phyloP scores from a whole-genome alignment of 2,329 filamentous ascomycete genomes.

The Fusarium illudens region DNA sequence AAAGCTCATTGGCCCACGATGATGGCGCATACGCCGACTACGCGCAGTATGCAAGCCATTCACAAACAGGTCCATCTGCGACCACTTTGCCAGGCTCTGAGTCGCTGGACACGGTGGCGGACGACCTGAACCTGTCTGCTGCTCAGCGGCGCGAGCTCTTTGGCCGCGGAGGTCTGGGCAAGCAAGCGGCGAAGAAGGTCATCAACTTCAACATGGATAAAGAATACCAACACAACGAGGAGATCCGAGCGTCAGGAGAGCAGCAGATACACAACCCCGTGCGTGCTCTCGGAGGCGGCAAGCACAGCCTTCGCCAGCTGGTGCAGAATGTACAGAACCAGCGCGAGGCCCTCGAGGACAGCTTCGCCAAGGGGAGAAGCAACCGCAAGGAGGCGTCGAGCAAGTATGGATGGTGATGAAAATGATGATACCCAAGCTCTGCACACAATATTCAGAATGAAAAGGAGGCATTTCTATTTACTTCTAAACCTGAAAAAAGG shows the following conservation, averaged over 20 bases:
- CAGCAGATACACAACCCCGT: constrained; percentile 82
- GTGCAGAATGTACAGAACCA: constrained; percentile 85
- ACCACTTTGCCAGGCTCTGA: constrained; percentile 49
- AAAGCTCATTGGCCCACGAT: constrained; percentile 26
- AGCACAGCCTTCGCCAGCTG: constrained; percentile 88
- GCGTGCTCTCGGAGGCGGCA: constrained; percentile 80
- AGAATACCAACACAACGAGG: constrained; percentile 88
- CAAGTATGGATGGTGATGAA: constrained; percentile 78
- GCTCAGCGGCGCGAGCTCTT: constrained; percentile 85
- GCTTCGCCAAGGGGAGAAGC: constrained; percentile 81
- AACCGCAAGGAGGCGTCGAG: constrained; percentile 84
- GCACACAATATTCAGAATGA: constrained; percentile 18
- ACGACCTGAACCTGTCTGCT: constrained; percentile 80
- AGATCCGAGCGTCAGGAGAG: constrained; percentile 74
- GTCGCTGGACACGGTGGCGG: constrained; percentile 75
- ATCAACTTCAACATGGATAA: constrained; percentile 88
- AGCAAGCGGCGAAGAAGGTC: constrained; percentile 62
- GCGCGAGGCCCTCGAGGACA: constrained; percentile 88
- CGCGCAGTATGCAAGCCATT: constrained; percentile 38
- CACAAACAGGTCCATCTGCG: constrained; percentile 46
- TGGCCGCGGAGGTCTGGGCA: constrained; percentile 66
- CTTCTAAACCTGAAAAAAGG: constrained; percentile 2
- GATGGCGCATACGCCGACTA: constrained; percentile 46
- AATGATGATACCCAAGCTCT: constrained; percentile 39
- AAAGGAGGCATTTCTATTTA: constrained; percentile 3